Evolutionary conservation across 2,329 filamentous ascomycete species (phyloP).

Genomic region (Colletotrichum eleusines): DNA sequence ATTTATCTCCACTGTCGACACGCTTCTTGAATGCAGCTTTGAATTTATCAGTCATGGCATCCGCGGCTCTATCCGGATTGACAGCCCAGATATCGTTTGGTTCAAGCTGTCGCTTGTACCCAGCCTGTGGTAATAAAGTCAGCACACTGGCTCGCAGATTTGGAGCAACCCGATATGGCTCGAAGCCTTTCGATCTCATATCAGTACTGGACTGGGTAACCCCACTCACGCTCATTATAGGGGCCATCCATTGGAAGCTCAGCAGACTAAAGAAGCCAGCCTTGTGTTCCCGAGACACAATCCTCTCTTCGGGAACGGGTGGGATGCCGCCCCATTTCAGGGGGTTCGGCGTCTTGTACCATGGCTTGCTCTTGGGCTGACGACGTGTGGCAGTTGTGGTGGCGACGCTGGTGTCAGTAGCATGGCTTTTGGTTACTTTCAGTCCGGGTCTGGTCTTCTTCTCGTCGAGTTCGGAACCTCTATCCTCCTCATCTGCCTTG

Average conservation of each 20-base stretch:
- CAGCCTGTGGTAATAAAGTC: constrained; percentile 63
- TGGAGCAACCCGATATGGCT: neutral
- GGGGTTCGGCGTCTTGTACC: constrained; percentile 73
- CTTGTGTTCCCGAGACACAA: constrained; percentile 74
- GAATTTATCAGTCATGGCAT: constrained; percentile 75
- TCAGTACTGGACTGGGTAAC: neutral
- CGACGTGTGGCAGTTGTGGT: constrained; percentile 54
- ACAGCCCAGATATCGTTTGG: constrained; percentile 89
- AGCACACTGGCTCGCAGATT: neutral
- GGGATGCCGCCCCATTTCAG: constrained; percentile 70
- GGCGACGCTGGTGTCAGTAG: constrained; percentile 64
- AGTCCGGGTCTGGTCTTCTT: constrained; percentile 45
- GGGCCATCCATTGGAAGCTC: constrained; percentile 91
- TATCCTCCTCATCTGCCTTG: constrained; percentile 29
- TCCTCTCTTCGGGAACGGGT: constrained; percentile 65
- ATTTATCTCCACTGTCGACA: constrained; percentile 74
- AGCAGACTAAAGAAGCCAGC: constrained; percentile 81
- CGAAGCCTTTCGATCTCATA: neutral
- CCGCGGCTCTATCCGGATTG: constrained; percentile 82
- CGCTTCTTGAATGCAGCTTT: constrained; percentile 76
- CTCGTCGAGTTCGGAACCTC: constrained; percentile 23
- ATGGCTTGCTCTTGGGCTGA: constrained; percentile 62
- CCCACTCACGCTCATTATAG: constrained; percentile 79
- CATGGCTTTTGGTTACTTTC: constrained; percentile 62
- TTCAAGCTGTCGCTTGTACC: constrained; percentile 87